These are phyloP conservation scores for Discostella pseudostelligera DNA, from an alignment of 108 stramenopile genomes.

Conservation along the genomic window DNA sequence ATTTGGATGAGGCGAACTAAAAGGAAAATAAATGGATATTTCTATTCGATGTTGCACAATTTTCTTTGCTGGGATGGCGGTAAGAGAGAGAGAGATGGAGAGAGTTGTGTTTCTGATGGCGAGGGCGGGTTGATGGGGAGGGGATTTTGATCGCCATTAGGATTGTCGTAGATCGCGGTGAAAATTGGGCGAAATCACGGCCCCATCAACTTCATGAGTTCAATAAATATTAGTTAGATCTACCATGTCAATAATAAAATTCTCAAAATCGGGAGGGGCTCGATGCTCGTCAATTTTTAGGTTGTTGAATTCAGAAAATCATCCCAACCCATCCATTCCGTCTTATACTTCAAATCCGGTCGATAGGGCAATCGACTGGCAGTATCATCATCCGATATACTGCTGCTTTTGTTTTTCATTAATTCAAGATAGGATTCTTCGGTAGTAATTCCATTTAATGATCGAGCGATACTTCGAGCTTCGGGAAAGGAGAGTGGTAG, in stretches of 20 bases:
- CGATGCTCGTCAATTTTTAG: background rate
- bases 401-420: constrained; percentile 38
- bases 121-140: no score
- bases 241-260: no score
- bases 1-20: constrained; percentile 93
- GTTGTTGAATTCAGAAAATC: constrained; percentile 46
- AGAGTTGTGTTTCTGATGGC: no score
- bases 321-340: constrained; percentile 65
- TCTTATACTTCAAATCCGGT: constrained; percentile 68
- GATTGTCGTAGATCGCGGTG: no score
- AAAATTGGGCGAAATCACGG: no score
- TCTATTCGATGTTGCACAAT: no score
- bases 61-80: background rate
- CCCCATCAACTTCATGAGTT: no score
- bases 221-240: no score
- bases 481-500: constrained; percentile 27
- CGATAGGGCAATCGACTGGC: constrained; percentile 57
- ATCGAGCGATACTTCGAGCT: constrained; percentile 47
- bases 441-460: constrained; percentile 30
- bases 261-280: no score
- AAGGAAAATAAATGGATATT: background rate
- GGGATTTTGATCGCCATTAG: no score
- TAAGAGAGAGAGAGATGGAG: background rate
- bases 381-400: constrained; percentile 51
- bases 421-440: constrained; percentile 54